A percentile compares a stretch with the other conserved stretches of the same genome.
These are phyloP conservation scores for Trametes meyenii DNA, from an alignment of 768 basidiomycete genomes.

Conservation along the genomic window DNA sequence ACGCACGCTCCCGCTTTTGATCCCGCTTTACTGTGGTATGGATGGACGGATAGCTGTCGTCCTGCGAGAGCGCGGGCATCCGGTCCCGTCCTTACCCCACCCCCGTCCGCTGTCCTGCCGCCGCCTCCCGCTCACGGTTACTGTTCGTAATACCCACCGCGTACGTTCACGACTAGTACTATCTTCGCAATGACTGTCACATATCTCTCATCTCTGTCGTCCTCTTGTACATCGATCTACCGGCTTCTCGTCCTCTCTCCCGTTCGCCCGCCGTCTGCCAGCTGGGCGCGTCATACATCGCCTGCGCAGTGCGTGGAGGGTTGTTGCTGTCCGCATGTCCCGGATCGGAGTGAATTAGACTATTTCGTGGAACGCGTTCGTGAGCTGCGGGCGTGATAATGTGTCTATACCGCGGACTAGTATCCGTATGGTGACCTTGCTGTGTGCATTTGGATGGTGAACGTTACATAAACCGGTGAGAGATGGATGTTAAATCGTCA, in stretches of 20 bases:
- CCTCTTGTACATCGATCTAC: constrained; percentile 30
- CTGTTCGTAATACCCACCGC: constrained; percentile 29
- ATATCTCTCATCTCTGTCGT: constrained; percentile 27
- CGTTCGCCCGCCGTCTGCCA: not conserved
- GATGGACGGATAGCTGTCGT: not conserved
- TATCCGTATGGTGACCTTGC: not conserved
- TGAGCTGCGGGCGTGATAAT: not conserved
- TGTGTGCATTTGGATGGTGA: not conserved
- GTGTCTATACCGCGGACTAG: not conserved
- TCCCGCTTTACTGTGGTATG: not conserved
- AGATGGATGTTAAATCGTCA: too few relatives aligned
- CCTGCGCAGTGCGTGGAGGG: not conserved
- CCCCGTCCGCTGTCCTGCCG: not conserved
- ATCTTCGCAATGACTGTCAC: constrained; percentile 33
- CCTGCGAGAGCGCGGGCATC: not conserved
- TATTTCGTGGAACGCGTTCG: not conserved
- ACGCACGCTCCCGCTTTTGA: not conserved
- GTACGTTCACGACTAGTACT: constrained; percentile 31
- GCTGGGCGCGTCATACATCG: not conserved
- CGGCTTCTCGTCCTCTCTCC: constrained; percentile 13
- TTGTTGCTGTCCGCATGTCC: not conserved
- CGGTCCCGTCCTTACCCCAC: not conserved
- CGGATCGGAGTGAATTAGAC: not conserved
- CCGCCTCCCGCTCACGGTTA: constrained; percentile 19
- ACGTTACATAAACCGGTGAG: too few relatives aligned